Evolutionary conservation across 768 basidiomycete species (phyloP), one percentile per base, ranked within the genome.

Genomic region (Pleurotus giganteus): DNA sequence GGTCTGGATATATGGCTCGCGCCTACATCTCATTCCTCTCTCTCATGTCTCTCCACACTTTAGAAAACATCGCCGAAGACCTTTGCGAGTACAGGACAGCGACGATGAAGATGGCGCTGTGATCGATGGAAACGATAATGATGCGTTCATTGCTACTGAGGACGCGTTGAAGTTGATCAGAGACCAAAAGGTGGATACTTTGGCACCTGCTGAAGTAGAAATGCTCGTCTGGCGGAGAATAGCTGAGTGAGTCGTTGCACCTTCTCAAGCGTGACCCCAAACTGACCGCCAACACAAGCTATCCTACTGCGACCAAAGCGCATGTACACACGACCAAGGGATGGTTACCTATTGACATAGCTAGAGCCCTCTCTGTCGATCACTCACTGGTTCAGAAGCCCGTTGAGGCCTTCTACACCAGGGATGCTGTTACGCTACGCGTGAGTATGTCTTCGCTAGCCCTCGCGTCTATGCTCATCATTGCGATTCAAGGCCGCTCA

Each of bases 361-460:
- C 88, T 3, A 84, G 80, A 63, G 86, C 89, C 0, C 74, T 99
- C 27, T 66, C 74, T 5, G 69, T 74, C 8, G 74, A 84, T 57
- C 88, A 87, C 0, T 70, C 78, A 2, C 78, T 99, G 12, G 76
- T 95, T 13, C 94, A 98, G 62, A 88, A 86, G 63, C 90, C 95
- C 0, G 81, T 90, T 2, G 94, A 95, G 69, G 81, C 89, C 3
- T 99, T 99, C 68, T 99, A 99, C 68, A 97, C 94, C 3, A 81
- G 97, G 51, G 97, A 98, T 74, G 89, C 91, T 1, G 75, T 88
- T 12, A 94, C 95, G 67, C 74, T 98, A 52, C 85, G 94, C 34
- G 92, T 96, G 69, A 69, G 86, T 68, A 29, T 19, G 32, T n/a
- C 23, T 44, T 32, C 36, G 42, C 31, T 32, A 4, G 45, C 19